A percentile compares a stretch with the other conserved stretches of the same genome.
phyloP scores from a whole-genome alignment of 2,329 filamentous ascomycete species.

The Monilinia polystroma region DNA sequence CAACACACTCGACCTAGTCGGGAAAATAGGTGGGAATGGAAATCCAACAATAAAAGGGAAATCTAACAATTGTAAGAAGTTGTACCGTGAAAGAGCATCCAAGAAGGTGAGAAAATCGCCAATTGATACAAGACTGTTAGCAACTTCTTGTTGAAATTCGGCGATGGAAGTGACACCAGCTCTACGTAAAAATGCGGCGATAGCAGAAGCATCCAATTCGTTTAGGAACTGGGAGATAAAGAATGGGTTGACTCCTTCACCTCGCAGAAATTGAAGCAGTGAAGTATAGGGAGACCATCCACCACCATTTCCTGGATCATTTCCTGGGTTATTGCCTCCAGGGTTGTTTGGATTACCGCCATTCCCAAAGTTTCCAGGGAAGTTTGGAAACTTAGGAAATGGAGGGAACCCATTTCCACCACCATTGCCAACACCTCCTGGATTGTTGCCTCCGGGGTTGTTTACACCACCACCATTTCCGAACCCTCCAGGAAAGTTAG shows the following conservation, averaged over 20 bases:
- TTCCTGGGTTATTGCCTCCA: too few species aligned
- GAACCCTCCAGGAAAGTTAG: background rate
- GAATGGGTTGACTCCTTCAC: background rate
- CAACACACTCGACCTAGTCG: background rate
- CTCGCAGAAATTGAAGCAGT: background rate
- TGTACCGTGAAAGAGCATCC: background rate
- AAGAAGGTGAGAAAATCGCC: background rate
- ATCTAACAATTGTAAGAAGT: background rate
- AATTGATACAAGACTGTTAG: background rate
- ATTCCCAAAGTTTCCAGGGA: background rate
- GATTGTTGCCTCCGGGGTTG: background rate
- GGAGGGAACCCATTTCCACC: background rate
- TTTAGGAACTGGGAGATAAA: background rate
- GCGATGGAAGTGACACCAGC: background rate
- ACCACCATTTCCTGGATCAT: background rate
- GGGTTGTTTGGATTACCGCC: background rate
- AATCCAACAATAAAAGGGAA: background rate
- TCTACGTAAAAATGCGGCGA: background rate
- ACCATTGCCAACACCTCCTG: background rate
- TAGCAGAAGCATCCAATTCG: background rate
- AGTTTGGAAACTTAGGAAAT: too few species aligned
- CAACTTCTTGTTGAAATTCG: background rate
- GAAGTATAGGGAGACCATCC: slow-evolving; percentile 9
- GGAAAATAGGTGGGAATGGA: background rate
- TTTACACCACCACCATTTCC: background rate